phyloP scores from a whole-genome alignment of 1,139 yeast species.

The Scheffersomyces stambukii region DNA sequence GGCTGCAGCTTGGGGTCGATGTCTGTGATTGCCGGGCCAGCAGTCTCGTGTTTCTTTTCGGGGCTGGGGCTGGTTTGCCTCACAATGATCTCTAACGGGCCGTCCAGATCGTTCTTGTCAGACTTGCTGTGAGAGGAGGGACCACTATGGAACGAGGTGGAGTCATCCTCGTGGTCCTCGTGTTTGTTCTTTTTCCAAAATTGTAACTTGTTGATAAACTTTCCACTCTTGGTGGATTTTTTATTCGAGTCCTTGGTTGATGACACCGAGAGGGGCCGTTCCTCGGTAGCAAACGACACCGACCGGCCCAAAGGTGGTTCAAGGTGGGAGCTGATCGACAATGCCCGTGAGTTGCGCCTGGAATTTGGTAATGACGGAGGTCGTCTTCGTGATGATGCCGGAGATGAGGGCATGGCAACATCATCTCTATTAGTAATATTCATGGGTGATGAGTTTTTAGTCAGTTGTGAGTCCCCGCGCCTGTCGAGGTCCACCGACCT shows the following conservation, averaged over 20 bases:
- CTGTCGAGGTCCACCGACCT: constrained; percentile 4
- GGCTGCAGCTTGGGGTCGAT: too few relatives aligned
- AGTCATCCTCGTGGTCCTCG: constrained; percentile 7
- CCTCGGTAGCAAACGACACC: constrained; percentile 35
- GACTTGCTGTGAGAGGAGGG: constrained; percentile 7
- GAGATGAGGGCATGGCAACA: neutral
- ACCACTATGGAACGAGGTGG: constrained; percentile 7
- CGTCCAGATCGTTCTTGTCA: constrained; percentile 4
- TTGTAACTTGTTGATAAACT: constrained; percentile 32
- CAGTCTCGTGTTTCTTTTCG: neutral
- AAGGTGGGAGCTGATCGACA: constrained; percentile 1
- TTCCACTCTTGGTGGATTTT: constrained; percentile 19
- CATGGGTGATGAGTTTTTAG: constrained; percentile 1
- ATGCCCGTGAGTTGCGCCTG: constrained; percentile 4
- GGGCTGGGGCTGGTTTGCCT: constrained; percentile 6
- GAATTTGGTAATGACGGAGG: constrained; percentile 4
- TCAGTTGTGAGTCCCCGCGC: constrained; percentile 5
- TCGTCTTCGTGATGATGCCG: too few relatives aligned
- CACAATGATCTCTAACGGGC: constrained; percentile 3
- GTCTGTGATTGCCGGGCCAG: too few relatives aligned
- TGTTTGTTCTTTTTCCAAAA: constrained; percentile 36
- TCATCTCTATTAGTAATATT: neutral
- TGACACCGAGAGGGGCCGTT: constrained; percentile 15
- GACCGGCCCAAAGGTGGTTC: constrained; percentile 15
- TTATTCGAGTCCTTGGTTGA: constrained; percentile 10